These are phyloP conservation scores for Balakata baccata DNA, from an alignment of 345 rosid genomes.

Conservation along the genomic window DNA sequence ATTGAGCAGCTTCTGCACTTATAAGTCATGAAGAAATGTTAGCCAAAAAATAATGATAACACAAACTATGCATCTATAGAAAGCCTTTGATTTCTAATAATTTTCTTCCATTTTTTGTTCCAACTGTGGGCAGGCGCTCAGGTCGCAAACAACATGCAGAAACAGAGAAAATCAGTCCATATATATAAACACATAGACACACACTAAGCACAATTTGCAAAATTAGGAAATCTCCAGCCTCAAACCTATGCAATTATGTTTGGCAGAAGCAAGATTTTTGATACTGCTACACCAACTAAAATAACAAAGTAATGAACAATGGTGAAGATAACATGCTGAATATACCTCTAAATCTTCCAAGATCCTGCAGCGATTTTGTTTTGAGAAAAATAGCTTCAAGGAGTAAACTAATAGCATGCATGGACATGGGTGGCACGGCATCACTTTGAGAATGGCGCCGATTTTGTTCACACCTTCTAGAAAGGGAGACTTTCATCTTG, in stretches of 20 bases:
- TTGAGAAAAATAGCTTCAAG: conserved; percentile 81
- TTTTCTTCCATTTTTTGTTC: neutral
- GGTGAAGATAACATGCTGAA: conserved; percentile 4
- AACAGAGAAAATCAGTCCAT: too few relatives aligned
- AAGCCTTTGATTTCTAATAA: neutral
- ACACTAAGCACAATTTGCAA: neutral
- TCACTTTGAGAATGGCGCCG: conserved; percentile 45
- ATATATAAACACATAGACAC: neutral
- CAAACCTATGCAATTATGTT: neutral
- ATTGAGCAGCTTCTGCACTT: conserved; percentile 81
- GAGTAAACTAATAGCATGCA: conserved; percentile 65
- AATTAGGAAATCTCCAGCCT: neutral
- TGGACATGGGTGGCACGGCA: conserved; percentile 56
- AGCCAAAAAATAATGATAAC: neutral
- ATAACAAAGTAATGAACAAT: neutral
- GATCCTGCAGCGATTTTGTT: conserved; percentile 72
- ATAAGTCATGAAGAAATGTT: conserved; percentile 3
- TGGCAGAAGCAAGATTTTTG: neutral
- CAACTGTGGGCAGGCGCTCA: neutral
- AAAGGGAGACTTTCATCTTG: conserved; percentile 55
- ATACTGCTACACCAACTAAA: neutral
- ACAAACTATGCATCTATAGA: neutral
- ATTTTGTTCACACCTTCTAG: conserved; percentile 45
- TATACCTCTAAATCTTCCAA: conserved; percentile 64
- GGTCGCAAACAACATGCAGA: neutral